Evolutionary conservation across 2,329 filamentous ascomycete species (phyloP).

Genomic region (Escovopsis sp.): DNA sequence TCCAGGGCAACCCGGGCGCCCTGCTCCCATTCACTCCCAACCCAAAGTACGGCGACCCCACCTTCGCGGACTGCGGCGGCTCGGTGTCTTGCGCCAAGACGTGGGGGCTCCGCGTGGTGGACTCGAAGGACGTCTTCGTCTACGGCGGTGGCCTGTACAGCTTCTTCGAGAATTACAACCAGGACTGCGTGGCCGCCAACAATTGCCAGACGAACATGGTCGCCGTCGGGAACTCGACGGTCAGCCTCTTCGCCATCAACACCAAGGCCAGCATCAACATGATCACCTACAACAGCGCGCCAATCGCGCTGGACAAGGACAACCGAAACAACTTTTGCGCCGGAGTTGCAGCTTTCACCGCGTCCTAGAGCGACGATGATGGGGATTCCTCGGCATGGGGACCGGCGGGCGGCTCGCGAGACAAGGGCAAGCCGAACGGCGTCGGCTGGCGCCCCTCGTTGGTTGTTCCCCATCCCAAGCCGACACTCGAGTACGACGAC

Average conservation of each 20-base stretch:
- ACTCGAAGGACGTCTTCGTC: constrained; percentile 51
- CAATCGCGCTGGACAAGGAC: constrained; percentile 38
- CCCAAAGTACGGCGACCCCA: constrained; percentile 46
- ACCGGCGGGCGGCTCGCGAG: not conserved
- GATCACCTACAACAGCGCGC: constrained; percentile 45
- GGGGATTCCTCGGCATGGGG: constrained; percentile 1
- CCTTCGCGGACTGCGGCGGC: constrained; percentile 46
- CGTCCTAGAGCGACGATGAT: constrained; percentile 10
- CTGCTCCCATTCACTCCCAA: constrained; percentile 48
- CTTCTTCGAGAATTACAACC: constrained; percentile 71
- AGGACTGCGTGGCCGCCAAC: constrained; percentile 50
- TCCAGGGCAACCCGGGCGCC: constrained; percentile 68
- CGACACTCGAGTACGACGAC: not conserved
- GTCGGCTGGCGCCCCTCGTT: no score
- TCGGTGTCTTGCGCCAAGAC: constrained; percentile 46
- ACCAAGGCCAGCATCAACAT: constrained; percentile 65
- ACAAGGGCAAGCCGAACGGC: not conserved
- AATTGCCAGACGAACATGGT: constrained; percentile 69
- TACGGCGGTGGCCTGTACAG: constrained; percentile 65
- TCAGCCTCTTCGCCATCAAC: constrained; percentile 53
- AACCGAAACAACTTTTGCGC: constrained; percentile 53
- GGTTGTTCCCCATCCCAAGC: not conserved
- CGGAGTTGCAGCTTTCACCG: constrained; percentile 37
- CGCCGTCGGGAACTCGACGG: constrained; percentile 49
- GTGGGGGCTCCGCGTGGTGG: constrained; percentile 57